Evolutionary conservation across 306 rosid genomes (phyloP), one percentile per base, ranked within the genome.

Genomic region (Trifolium pratense): DNA sequence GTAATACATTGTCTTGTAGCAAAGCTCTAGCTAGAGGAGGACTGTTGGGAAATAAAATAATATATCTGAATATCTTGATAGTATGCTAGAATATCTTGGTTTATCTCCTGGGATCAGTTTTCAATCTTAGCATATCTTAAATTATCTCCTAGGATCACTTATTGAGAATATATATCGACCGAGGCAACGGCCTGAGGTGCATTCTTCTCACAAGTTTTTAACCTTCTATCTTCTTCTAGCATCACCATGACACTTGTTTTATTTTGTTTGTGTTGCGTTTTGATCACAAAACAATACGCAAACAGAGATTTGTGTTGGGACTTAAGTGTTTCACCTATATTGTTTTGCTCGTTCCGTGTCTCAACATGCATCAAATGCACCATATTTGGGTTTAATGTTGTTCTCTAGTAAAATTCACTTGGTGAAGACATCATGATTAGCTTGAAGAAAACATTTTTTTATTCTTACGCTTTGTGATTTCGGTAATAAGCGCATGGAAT

Each of bases 401-500:
- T 59, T 59, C 40, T 26, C 16, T 14, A 31, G 40, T 29, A 29
- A 59, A 29, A 14, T 59, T 26, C 18, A 14, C 65, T 29, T 29
- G 29, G 32, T 4, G 32, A 29, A 29, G 6, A 29, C 32, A 29
- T 29, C 39, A 59, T 29, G 20, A 59, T 26, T 59, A 3, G 40
- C 40, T 26, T 56, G 39, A 15, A 25, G 57, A 12, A 23, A 43
- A 60, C 7, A 56, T 34, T 37, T 40, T 61, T 32, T 17, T 14
- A 40, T 49, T 74, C 52, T 21, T 20, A 36, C 2, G 56, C 14
- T 64, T 64, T 53, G 26, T 75, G 16, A 29, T 51, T 51, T 37
- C 20, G 53, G 21, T 59, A 55, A 13, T 18, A 55, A 37, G 43
- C 52, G 26, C 34, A 17, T 57, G 48, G 58, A 39, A 4, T 25